A percentile compares a stretch with the other conserved stretches of the same genome.
phyloP scores from a whole-genome alignment of 768 basidiomycete genomes.

The Termitomyces sp. region DNA sequence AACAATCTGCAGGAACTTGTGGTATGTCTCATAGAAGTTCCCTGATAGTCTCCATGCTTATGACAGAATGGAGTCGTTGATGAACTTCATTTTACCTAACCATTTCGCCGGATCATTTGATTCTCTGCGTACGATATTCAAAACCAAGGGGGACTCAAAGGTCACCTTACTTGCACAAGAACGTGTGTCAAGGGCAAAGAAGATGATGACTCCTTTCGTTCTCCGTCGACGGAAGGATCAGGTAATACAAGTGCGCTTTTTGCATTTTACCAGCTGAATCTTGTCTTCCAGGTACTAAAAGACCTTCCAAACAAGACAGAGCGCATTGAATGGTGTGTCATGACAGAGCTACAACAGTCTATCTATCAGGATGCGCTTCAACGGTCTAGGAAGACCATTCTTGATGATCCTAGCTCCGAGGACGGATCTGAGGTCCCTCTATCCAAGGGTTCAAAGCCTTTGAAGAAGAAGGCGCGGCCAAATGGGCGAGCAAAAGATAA shows the following conservation, averaged over 20 bases:
- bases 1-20: slow-evolving; percentile 90
- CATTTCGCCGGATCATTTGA: slow-evolving; percentile 78
- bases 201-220: slow-evolving; percentile 99
- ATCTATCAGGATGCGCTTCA: slow-evolving; percentile 86
- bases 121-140: slow-evolving; percentile 91
- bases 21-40: slow-evolving; percentile 40
- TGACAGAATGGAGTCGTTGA: slow-evolving; percentile 69
- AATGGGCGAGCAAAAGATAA: slow-evolving; percentile 56
- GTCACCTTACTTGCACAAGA: slow-evolving; percentile 87
- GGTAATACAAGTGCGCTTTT: slow-evolving; percentile 30
- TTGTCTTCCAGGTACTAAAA: slow-evolving; percentile 65
- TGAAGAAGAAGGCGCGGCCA: slow-evolving; percentile 44
- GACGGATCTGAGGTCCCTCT: slow-evolving; percentile 23
- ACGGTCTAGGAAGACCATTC: slow-evolving; percentile 78
- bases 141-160: slow-evolving; percentile 90
- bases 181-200: slow-evolving; percentile 92
- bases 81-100: slow-evolving; percentile 96
- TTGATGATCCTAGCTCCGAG: slow-evolving; percentile 40
- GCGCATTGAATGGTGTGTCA: slow-evolving; percentile 91
- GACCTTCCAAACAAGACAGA: slow-evolving; percentile 93
- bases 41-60: slow-evolving; percentile 6
- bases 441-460: slow-evolving; percentile 25
- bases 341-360: slow-evolving; percentile 78
- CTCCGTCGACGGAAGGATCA: slow-evolving; percentile 96
- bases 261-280: neutral